Evolutionary conservation across 139 green algal genomes (phyloP), one percentile per base, ranked within the genome.

Genomic region (Mesostigma viride): DNA sequence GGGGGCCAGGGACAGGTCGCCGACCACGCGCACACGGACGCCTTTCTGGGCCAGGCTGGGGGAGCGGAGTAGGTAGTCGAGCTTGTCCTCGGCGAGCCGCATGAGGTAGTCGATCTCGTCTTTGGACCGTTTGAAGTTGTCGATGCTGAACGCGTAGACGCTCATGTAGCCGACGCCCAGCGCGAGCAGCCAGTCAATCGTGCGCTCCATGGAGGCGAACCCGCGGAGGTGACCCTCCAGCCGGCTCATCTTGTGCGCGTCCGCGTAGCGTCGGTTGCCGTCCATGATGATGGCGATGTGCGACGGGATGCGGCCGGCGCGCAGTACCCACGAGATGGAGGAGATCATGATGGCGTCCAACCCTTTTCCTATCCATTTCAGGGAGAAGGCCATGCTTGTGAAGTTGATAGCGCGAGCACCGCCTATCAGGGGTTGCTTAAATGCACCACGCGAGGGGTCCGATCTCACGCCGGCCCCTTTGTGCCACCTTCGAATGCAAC

Each of bases 231-330:
- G 73, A 1, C 73, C 68, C 3, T 48, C 0, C 20, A 30, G 8
- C 11, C 27, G 20, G 24, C 14, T 3, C 3, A 72, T 2, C 0
- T 24, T 35, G 2, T 65, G 56, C 6, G 48, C 28, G 35, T 82
- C 73, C 22, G 90, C 91, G 64, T 84, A 95, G 2, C 91, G 79
- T 31, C 91, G 63, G 82, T 96, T 97, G 58, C 91, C 91, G 70
- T 97, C 91, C 91, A 97, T 96, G 33, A 97, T 89, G 77, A 97
- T 90, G 0, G 84, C 88, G 0, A 96, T 66, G 63, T 97, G 91
- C 46, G 58, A 35, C 0, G 90, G 90, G 2, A 88, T 58, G 26
- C 53, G 44, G 2, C 78, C 75, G 11, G 36, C 1, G 4, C 67
- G 44, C 2, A 84, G 64, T 33, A 80, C 61, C n/a, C n/a, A n/a